These are phyloP conservation scores for Mrakia blollopis DNA, from an alignment of 768 basidiomycete genomes.

Conservation along the genomic window DNA sequence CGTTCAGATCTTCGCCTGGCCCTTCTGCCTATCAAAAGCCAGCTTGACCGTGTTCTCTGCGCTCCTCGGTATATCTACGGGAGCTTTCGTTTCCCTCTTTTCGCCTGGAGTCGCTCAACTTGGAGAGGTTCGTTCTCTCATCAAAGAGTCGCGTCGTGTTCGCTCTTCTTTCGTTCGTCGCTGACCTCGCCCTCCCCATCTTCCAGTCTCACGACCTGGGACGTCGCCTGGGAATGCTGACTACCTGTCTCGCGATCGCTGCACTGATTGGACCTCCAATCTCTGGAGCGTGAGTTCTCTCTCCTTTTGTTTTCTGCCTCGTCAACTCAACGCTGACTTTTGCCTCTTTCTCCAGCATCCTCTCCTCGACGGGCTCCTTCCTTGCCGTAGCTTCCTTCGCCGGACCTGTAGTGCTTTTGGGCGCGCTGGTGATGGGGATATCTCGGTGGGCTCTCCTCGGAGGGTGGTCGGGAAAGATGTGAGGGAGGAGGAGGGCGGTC, in stretches of 20 bases:
- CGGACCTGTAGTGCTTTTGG: constrained; percentile 25
- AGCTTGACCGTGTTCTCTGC: constrained; percentile 15
- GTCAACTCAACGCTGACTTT: not conserved
- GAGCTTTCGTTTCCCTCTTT: constrained; percentile 30
- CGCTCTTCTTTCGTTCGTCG: not conserved
- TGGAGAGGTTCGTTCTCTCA: constrained; percentile 13
- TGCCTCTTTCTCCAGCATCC: constrained; percentile 15
- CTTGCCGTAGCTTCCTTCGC: constrained; percentile 28
- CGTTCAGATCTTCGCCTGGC: constrained; percentile 32
- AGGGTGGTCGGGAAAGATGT: constrained; percentile 16
- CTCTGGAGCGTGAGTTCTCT: constrained; percentile 22
- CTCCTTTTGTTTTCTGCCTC: not conserved
- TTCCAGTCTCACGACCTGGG: constrained; percentile 26
- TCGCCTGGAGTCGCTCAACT: constrained; percentile 31
- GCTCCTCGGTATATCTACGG: constrained; percentile 21
- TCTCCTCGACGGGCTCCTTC: constrained; percentile 2
- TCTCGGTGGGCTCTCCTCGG: not conserved
- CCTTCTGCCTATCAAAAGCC: constrained; percentile 9
- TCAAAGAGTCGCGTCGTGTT: not conserved
- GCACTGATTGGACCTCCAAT: constrained; percentile 26
- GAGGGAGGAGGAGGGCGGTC: not conserved
- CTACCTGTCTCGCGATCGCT: constrained; percentile 24
- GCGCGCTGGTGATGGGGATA: not conserved
- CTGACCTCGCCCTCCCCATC: not conserved
- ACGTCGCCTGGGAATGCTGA: constrained; percentile 26